Conservation (phyloP, 2,329 filamentous ascomycete species). For the Cryphonectria naterciae region DNA sequence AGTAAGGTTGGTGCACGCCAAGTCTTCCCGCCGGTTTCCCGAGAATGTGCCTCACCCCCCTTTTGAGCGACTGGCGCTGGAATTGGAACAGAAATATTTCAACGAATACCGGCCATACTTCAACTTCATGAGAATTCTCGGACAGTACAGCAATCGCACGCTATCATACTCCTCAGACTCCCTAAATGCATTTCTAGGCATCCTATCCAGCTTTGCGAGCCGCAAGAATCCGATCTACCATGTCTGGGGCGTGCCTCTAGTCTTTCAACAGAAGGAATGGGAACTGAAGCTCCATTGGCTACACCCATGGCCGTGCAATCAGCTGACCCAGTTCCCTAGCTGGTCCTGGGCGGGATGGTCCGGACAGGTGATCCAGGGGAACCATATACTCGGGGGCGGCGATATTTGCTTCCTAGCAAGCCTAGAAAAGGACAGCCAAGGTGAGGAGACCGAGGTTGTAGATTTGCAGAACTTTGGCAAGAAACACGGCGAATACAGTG, state of each 20-base stretch:
- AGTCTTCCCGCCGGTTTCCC: slow-evolving; percentile 13
- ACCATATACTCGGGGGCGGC: neutral
- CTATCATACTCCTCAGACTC: neutral
- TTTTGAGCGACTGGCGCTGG: neutral
- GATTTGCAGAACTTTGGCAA: neutral
- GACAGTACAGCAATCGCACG: neutral
- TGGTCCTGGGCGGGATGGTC: slow-evolving; percentile 12
- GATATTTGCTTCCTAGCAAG: neutral
- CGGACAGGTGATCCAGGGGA: neutral
- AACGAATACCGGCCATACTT: neutral
- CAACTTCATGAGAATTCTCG: neutral
- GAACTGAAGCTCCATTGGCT: neutral
- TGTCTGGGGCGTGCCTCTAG: slow-evolving; percentile 8
- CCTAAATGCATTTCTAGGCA: slow-evolving; percentile 11
- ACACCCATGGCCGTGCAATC: neutral
- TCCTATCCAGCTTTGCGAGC: slow-evolving; percentile 2
- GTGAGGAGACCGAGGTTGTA: neutral
- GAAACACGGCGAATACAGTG: neutral
- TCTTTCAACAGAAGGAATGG: neutral
- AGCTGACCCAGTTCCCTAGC: slow-evolving; percentile 4
- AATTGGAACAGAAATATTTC: neutral
- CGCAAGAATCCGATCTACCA: slow-evolving; percentile 12
- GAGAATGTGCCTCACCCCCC: slow-evolving; percentile 9
- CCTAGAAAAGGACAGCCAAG: neutral
- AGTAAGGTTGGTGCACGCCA: slow-evolving; percentile 5